Evolutionary conservation across 176 grass and related monocot species (phyloP), one percentile per base, ranked within the genome.

Genomic region (Aegilops speltoides): DNA sequence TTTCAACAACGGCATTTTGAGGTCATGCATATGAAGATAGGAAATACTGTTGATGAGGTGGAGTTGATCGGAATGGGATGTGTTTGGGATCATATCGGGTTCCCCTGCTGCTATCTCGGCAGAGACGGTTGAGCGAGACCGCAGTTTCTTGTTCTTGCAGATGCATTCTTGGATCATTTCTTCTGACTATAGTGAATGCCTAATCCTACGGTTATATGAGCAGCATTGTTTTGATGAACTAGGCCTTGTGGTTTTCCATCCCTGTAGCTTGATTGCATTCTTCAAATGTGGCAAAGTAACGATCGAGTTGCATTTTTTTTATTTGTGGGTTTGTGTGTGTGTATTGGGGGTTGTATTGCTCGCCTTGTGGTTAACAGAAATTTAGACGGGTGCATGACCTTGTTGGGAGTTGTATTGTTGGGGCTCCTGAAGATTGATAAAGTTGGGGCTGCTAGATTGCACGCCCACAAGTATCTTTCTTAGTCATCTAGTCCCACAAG

Each of bases 91-190:
- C 38, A 54, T 65, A 74, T 32, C 41, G 57, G 57, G 20, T 87
- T 90, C 60, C 83, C 74, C 75, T 83, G 79, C 54, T 73, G 89
- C 84, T 90, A 73, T 83, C n/a, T 25, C 43, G 79, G 54, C 52
- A 86, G 88, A 79, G 84, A 64, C 31, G 65, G 54, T 33, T 73
- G 24, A 64, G 73, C 13, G 57, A 73, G 82, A 59, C 68, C 68
- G 7, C 70, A 64, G 57, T 20, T 65, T 56, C 25, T 33, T 37
- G 46, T 69, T 87, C 12, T 87, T 60, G 68, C 48, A 46, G 68
- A 81, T 89, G 77, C 84, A 84, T 90, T 87, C 33, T 84, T 84
- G 85, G 20, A 68, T 59, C 60, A 80, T 84, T 50, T 73, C 75
- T 87, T 79, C 25, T 80, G 68, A 80, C 48, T 87, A 76, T 68